Evolutionary conservation across 1,284 basidiomycete genomes (phyloP).

Genomic region (Meira miltonrushii): DNA sequence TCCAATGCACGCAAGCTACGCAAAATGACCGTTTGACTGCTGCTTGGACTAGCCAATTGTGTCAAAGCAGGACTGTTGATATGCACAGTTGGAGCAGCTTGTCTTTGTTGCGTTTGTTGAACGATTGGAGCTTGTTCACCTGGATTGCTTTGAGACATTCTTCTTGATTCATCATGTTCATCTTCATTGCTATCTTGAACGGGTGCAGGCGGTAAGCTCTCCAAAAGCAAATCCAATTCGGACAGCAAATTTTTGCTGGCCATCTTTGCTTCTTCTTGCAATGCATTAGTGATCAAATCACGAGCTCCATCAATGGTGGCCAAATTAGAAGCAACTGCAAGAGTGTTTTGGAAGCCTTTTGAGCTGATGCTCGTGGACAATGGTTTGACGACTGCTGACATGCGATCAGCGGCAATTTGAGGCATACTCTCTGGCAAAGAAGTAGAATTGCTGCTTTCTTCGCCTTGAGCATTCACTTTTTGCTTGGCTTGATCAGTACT

Average conservation of each 20-base stretch:
- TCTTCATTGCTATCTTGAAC: conserved; percentile 17
- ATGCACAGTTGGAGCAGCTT: too few species aligned
- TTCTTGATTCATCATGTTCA: conserved; percentile 14
- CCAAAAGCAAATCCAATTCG: conserved; percentile 40
- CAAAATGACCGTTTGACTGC: conserved; percentile 46
- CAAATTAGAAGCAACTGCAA: conserved; percentile 46
- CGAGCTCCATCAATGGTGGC: conserved; percentile 33
- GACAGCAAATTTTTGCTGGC: conserved; percentile 32
- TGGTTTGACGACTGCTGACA: conserved; percentile 44
- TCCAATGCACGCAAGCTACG: conserved; percentile 48
- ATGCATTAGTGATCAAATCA: conserved; percentile 37
- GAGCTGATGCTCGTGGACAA: conserved; percentile 42
- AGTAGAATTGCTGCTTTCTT: neutral
- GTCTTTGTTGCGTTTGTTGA: conserved; percentile 11
- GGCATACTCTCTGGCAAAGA: conserved; percentile 6
- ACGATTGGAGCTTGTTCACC: conserved; percentile 17
- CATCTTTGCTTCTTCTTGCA: conserved; percentile 37
- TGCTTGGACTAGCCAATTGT: conserved; percentile 43
- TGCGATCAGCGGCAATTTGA: conserved; percentile 33
- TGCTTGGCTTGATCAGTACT: neutral
- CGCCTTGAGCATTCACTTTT: neutral
- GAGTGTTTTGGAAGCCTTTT: conserved; percentile 51
- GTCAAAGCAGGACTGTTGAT: conserved; percentile 41
- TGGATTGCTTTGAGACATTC: conserved; percentile 11
- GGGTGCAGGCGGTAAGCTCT: conserved; percentile 28